Percentiles rank a stretch among this genome's conserved stretches.
Evolutionary conservation across 2,329 filamentous ascomycete genomes (phyloP).

Genomic region (Nothophoma quercina): DNA sequence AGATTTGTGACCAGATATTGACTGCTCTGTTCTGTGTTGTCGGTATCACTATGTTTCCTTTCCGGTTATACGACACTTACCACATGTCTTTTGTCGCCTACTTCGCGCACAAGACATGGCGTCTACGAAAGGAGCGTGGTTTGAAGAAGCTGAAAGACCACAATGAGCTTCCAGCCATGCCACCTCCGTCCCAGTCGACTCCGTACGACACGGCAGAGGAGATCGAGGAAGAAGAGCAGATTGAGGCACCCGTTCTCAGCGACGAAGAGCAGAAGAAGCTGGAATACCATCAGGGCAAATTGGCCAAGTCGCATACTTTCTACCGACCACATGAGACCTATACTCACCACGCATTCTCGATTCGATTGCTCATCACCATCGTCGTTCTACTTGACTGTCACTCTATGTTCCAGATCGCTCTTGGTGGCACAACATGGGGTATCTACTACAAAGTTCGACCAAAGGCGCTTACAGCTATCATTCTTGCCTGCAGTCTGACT

Average conservation of each 20-base stretch:
- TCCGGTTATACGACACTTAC: slow-evolving; percentile 82
- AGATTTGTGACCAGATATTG: slow-evolving; percentile 64
- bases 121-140: slow-evolving; percentile 65
- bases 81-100: slow-evolving; percentile 83
- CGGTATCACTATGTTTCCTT: slow-evolving; percentile 70
- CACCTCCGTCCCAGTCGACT: slow-evolving; percentile 47
- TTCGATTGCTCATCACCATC: slow-evolving; percentile 75
- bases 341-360: slow-evolving; percentile 82
- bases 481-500: slow-evolving; percentile 78
- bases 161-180: slow-evolving; percentile 68
- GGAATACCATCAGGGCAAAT: slow-evolving; percentile 78
- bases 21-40: slow-evolving; percentile 70
- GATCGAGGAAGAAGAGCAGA: slow-evolving; percentile 17
- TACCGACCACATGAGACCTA: slow-evolving; percentile 87
- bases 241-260: slow-evolving; percentile 67
- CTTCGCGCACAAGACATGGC: slow-evolving; percentile 72
- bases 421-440: slow-evolving; percentile 80
- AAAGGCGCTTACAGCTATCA: slow-evolving; percentile 79
- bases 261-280: slow-evolving; percentile 71
- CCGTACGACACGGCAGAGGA: slow-evolving; percentile 52
- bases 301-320: slow-evolving; percentile 83
- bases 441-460: slow-evolving; percentile 76
- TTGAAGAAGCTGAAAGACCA: slow-evolving; percentile 70
- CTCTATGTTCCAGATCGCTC: slow-evolving; percentile 78
- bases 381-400: slow-evolving; percentile 80